Base-by-base conservation (phyloP, 257 asterid genomes). In the Jacaranda mimosifolia region DNA sequence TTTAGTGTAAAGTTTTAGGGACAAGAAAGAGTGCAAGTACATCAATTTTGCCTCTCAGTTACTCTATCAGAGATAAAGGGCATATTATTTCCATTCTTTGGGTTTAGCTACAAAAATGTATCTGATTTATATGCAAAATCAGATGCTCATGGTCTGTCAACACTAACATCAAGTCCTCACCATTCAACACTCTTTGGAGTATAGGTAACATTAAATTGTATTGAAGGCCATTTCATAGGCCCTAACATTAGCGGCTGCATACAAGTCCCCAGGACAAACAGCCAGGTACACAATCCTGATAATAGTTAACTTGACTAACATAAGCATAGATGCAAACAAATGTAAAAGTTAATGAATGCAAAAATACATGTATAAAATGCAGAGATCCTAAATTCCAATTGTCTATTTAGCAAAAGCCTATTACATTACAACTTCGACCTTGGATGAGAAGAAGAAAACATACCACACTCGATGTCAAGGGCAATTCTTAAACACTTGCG, bases 251-350 rank as follows among this genome's bases (percentile, higher is more conserved):
- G 70, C 58, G 55, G 26, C n/a, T 15, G 43, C 63, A 18, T 62
- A 74, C 2, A 53, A n/a, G 5, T 38, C 17, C 21, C 3, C 45
- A 5, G n/a, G 71, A 48, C 62, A 38, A 63, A 62, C 63, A 32
- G 51, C 39, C 53, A 13, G 39, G 72, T 56, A 63, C 49, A 14
- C 8, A 49, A 9, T 55, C 40, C 65, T 43, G 57, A 45, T 39
- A 64, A 64, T 14, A 40, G 9, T 72, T 71, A 39, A 75, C 62
- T 26, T 3, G 19, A 75, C 10, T 51, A 67, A 39, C 69, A 56
- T 45, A 26, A 15, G 10, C 6, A 7, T 70, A 8, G 8, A 32
- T 14, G 53, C 51, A 73, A 78, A 56, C 32, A 46, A 19, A 65
- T 19, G 66, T 45, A 39, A 63, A 36, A 21, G 62, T 43, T 57